Evolutionary conservation across 2,329 filamentous ascomycete species (phyloP), one percentile per base, ranked within the genome.

Genomic region (Xylaria sp.): DNA sequence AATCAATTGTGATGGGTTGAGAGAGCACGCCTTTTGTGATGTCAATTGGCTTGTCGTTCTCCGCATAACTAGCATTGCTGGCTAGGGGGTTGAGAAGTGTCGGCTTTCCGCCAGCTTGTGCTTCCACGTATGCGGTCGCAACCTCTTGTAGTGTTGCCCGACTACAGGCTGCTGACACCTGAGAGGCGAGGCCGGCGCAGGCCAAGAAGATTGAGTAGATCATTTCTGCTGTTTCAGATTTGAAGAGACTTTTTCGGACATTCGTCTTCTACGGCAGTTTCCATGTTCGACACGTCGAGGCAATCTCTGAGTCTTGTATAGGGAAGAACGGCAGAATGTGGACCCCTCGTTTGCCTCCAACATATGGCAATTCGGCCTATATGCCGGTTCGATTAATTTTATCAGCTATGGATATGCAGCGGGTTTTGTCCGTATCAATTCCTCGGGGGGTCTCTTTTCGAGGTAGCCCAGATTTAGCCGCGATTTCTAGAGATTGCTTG

Each of bases 1-100:
- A 76, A 66, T 79, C 79, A 59, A 80, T 73, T 28, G 70, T 74
- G 34, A 81, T 72, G 7, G 76, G 69, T 67, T 75, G 68, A 30
- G 70, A 70, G 9, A 81, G 69, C 0, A 80, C 67, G 1, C 77
- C 74, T 23, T 65, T 67, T 52, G 63, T 48, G 18, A 78, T 70
- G 30, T 71, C 68, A 6, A 70, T 30, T 1, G 70, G 58, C 18
- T 69, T 70, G 72, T 80, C 78, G 68, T 81, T 80, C 68, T 81
- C 78, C 1, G 75, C 57, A 63, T 79, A 80, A 60, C 68, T 75
- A 0, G 66, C 66, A 48, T 76, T 73, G 34, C 23, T 57, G 8
- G 69, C 69, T 20, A 75, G 60, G n/a, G n/a, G n/a, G 4, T 25
- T 61, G 20, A 65, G 60, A 0, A 70, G 20, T 7, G 41, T 65